These are phyloP conservation scores for Pyronema domesticum DNA, from an alignment of 495 filamentous ascomycete genomes.

Conservation along the genomic window DNA sequence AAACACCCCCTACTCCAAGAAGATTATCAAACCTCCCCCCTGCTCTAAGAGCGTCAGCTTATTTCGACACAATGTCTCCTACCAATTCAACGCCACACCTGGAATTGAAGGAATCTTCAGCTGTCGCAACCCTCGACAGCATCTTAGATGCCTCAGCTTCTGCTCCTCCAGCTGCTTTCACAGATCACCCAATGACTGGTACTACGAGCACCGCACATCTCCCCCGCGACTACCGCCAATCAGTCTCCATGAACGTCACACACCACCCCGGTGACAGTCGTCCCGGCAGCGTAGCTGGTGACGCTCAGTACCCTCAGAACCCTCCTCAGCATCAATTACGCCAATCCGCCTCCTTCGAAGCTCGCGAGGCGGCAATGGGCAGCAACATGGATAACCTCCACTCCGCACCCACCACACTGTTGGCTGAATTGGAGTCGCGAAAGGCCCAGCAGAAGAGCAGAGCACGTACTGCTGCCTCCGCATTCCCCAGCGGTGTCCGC, in stretches of 20 bases:
- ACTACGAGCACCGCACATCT: constrained; percentile 14
- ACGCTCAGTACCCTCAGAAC: constrained; percentile 3
- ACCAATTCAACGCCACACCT: no score
- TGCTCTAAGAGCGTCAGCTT: constrained; percentile 76
- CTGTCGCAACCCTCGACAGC: constrained; percentile 54
- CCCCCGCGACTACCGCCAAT: constrained; percentile 15
- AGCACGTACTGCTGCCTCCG: constrained; percentile 46
- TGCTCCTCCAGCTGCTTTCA: constrained; percentile 88
- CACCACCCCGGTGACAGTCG: constrained; percentile 16
- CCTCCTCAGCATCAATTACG: constrained; percentile 4
- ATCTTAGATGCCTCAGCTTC: constrained; percentile 86
- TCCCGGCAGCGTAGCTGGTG: background rate
- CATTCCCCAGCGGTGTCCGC: constrained; percentile 59
- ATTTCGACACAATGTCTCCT: constrained; percentile 44
- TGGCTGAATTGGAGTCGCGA: constrained; percentile 79
- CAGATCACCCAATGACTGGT: constrained; percentile 76
- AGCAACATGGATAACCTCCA: background rate
- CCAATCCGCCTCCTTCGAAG: constrained; percentile 2
- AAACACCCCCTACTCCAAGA: constrained; percentile 19
- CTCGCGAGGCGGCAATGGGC: background rate
- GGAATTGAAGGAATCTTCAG: constrained; percentile 19
- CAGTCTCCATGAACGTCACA: constrained; percentile 19
- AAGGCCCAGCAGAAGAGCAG: constrained; percentile 69
- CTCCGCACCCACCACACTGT: constrained; percentile 58
- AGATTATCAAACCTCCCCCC: constrained; percentile 42